Conservation (phyloP, 768 basidiomycete species). For the Termitomyces sp. region DNA sequence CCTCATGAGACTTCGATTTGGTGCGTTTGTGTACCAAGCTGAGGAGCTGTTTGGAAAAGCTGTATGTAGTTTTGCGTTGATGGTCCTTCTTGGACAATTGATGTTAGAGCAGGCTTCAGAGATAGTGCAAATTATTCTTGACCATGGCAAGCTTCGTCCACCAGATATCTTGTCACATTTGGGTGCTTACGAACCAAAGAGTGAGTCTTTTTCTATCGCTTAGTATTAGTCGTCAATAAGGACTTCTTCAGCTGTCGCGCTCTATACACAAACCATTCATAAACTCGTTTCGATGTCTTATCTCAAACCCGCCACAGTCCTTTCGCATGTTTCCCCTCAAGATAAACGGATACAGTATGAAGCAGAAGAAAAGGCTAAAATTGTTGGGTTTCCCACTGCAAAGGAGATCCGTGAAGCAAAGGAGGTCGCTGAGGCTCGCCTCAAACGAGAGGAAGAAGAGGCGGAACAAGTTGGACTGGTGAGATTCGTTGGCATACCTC, state of each 20-base stretch:
- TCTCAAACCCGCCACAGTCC: conserved; percentile 72
- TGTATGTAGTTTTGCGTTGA: conserved; percentile 40
- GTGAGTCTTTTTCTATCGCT: conserved; percentile 29
- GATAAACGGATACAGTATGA: conserved; percentile 83
- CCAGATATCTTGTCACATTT: conserved; percentile 62
- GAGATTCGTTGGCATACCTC: conserved; percentile 22
- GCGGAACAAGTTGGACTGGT: conserved; percentile 74
- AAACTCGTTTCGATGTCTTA: conserved; percentile 72
- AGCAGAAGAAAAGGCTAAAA: conserved; percentile 70
- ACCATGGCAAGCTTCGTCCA: conserved; percentile 82
- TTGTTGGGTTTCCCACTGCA: conserved; percentile 73
- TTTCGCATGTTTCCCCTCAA: conserved; percentile 75
- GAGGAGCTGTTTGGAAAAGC: conserved; percentile 64
- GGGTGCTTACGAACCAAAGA: conserved; percentile 51
- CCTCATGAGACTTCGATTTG: conserved; percentile 77
- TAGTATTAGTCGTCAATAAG: neutral
- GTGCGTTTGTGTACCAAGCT: conserved; percentile 74
- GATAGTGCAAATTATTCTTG: conserved; percentile 71
- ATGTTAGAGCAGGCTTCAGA: conserved; percentile 57
- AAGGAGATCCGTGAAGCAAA: conserved; percentile 75
- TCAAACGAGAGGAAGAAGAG: conserved; percentile 70
- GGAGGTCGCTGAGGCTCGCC: conserved; percentile 56
- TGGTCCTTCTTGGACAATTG: neutral
- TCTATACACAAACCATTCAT: conserved; percentile 61
- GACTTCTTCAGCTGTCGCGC: conserved; percentile 22